A percentile compares a stretch with the other conserved stretches of the same genome.
These are phyloP conservation scores for Boletus rufocinnamomeus DNA, from an alignment of 768 basidiomycete genomes.

Conservation along the genomic window DNA sequence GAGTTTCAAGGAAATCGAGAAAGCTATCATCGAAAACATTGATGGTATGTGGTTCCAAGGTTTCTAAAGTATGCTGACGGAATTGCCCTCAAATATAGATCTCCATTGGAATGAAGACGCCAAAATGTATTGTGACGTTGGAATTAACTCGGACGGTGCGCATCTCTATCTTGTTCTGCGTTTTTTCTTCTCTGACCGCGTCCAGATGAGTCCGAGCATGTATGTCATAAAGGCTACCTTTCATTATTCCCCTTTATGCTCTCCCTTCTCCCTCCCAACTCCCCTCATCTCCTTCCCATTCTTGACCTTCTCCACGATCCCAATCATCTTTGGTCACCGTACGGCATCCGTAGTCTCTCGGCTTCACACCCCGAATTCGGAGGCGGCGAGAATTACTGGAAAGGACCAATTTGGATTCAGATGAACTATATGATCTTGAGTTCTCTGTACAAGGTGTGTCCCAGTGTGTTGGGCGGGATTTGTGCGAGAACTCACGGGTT, in stretches of 20 bases:
- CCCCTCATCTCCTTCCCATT: conserved; percentile 79
- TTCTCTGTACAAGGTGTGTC: conserved; percentile 70
- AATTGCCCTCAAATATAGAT: conserved; percentile 47
- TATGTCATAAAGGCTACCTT: conserved; percentile 91
- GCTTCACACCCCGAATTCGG: conserved; percentile 90
- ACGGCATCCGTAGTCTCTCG: conserved; percentile 86
- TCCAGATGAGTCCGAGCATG: conserved; percentile 86
- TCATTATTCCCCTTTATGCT: conserved; percentile 93
- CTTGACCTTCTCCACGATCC: conserved; percentile 81
- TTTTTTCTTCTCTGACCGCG: conserved; percentile 1
- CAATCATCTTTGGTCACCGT: conserved; percentile 87
- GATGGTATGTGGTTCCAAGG: conserved; percentile 54
- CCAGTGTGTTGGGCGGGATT: not conserved
- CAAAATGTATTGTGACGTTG: conserved; percentile 92
- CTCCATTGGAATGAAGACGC: conserved; percentile 90
- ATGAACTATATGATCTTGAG: conserved; percentile 93
- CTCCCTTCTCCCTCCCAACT: conserved; percentile 71
- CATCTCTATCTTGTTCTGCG: not conserved
- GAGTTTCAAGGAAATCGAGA: conserved; percentile 78
- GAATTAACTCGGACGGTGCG: conserved; percentile 81
- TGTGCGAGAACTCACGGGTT: conserved; percentile 2
- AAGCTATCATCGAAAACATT: conserved; percentile 80
- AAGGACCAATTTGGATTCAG: conserved; percentile 94
- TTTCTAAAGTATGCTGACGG: not conserved
- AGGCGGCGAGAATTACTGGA: conserved; percentile 95